phyloP scores from a whole-genome alignment of 176 grass and related monocot genomes.

The Phoenix roebelenii region DNA sequence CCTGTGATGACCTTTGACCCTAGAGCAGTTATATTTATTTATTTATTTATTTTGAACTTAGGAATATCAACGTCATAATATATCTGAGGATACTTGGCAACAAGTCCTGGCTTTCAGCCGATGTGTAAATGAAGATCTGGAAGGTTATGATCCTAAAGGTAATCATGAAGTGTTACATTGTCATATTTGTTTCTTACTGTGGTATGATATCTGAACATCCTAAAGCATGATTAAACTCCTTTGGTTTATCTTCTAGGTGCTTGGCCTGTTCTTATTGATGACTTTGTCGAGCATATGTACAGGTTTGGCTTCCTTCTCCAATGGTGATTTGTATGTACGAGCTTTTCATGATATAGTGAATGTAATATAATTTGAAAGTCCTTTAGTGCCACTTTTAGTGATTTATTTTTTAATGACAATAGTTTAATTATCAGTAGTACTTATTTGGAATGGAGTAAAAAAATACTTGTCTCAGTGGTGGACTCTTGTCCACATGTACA shows the following conservation, averaged over 20 bases:
- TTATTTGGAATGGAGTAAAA: too few relatives aligned
- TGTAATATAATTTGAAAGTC: too few relatives aligned
- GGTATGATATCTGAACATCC: not conserved
- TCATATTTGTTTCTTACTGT: too few relatives aligned
- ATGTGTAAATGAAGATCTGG: slow-evolving; percentile 77
- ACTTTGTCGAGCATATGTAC: slow-evolving; percentile 96
- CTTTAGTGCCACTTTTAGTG: too few relatives aligned
- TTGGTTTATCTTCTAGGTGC: slow-evolving; percentile 53
- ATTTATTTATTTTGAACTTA: slow-evolving; percentile 27
- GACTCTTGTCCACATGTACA: too few relatives aligned
- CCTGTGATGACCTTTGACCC: too few relatives aligned
- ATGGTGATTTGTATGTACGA: too few relatives aligned
- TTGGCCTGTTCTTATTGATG: slow-evolving; percentile 96
- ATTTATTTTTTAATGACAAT: too few relatives aligned
- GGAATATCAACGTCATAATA: slow-evolving; percentile 80
- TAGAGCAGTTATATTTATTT: too few relatives aligned
- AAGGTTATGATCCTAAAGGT: slow-evolving; percentile 97
- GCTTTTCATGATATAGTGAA: too few relatives aligned
- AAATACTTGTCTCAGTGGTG: too few relatives aligned
- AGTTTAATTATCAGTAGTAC: too few relatives aligned
- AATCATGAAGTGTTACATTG: not conserved
- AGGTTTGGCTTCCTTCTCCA: slow-evolving; percentile 40
- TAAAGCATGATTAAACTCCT: not conserved
- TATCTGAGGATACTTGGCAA: slow-evolving; percentile 91
- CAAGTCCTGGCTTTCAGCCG: slow-evolving; percentile 83